These are phyloP conservation scores for Cryptomeria japonica DNA, from an alignment of 75 land plant species.

Conservation along the genomic window DNA sequence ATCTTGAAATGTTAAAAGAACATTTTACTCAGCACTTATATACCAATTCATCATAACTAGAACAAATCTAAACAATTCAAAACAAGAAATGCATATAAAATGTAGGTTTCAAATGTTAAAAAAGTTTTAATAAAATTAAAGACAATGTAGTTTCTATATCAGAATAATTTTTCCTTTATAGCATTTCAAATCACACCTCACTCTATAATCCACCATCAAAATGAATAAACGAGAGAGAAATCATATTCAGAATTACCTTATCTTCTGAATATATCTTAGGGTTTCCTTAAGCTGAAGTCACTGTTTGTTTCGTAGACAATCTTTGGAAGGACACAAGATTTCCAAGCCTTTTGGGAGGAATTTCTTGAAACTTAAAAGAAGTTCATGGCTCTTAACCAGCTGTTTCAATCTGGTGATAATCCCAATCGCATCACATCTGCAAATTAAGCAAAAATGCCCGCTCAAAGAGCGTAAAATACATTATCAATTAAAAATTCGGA, in stretches of 20 bases:
- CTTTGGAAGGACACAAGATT: slow-evolving; percentile 75
- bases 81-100: neutral
- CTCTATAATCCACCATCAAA: no score
- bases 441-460: neutral
- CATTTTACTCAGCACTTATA: neutral
- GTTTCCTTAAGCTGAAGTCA: no score
- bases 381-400: slow-evolving; percentile 66
- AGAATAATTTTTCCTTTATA: no score
- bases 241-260: no score
- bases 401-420: slow-evolving; percentile 83
- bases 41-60: neutral
- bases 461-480: neutral
- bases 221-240: no score
- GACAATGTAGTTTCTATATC: no score
- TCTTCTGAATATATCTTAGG: no score
- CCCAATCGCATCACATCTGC: slow-evolving; percentile 74
- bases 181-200: slow-evolving; percentile 88
- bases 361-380: slow-evolving; percentile 90
- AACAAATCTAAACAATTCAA: neutral
- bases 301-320: slow-evolving; percentile 48
- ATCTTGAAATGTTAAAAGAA: no score
- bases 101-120: neutral
- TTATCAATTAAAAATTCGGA: neutral
- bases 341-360: slow-evolving; percentile 93
- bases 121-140: no score